These are phyloP conservation scores for Alternaria sp. DNA, from an alignment of 2,329 filamentous ascomycete species.

Conservation along the genomic window DNA sequence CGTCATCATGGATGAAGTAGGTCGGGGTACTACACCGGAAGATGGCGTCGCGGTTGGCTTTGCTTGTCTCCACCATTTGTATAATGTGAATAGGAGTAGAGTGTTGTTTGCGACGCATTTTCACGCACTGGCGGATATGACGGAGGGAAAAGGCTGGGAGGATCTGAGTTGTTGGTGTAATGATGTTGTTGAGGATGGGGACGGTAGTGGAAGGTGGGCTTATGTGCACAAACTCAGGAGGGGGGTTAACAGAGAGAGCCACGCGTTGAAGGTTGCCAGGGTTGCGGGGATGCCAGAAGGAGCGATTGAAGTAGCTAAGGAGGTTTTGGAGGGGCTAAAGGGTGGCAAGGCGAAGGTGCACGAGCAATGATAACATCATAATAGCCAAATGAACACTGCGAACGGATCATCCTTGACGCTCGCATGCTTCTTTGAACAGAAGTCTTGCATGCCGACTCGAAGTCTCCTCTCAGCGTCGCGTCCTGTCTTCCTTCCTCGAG, in stretches of 20 bases:
- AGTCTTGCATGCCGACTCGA: too few relatives aligned
- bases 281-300: slow-evolving; percentile 79
- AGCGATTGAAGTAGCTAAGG: slow-evolving; percentile 72
- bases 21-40: slow-evolving; percentile 89
- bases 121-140: slow-evolving; percentile 82
- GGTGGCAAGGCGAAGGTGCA: background rate
- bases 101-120: slow-evolving; percentile 96
- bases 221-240: slow-evolving; percentile 84
- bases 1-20: slow-evolving; percentile 97
- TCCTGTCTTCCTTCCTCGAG: background rate
- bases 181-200: slow-evolving; percentile 77
- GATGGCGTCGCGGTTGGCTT: slow-evolving; percentile 91
- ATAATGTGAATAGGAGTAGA: slow-evolving; percentile 77
- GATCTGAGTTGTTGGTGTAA: slow-evolving; percentile 83
- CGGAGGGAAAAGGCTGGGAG: slow-evolving; percentile 61
- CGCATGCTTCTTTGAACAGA: too few relatives aligned
- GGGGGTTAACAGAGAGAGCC: slow-evolving; percentile 85
- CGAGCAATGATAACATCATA: rapidly evolving
- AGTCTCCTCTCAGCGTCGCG: background rate
- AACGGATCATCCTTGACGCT: too few relatives aligned
- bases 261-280: slow-evolving; percentile 92
- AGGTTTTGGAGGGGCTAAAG: slow-evolving; percentile 59
- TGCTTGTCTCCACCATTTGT: slow-evolving; percentile 85
- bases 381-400: too few relatives aligned
- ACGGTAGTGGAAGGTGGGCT: slow-evolving; percentile 68